Evolutionary conservation across 2,329 filamentous ascomycete genomes (phyloP).

Genomic region (Cercospora sesami): DNA sequence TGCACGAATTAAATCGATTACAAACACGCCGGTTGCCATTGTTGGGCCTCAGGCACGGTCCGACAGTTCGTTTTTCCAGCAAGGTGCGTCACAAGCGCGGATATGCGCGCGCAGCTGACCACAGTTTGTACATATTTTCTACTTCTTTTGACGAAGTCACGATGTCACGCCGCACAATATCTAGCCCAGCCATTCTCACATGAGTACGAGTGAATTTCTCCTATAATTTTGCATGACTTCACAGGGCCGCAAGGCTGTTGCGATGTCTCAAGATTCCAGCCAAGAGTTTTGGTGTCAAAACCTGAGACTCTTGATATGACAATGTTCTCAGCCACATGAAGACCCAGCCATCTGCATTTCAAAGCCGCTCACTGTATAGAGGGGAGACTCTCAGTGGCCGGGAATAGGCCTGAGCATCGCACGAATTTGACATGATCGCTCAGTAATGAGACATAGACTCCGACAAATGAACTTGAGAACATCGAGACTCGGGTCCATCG

Average conservation of each 20-base stretch:
- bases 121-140: neutral
- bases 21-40: neutral
- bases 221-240: neutral
- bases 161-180: neutral
- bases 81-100: neutral
- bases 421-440: neutral
- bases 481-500: neutral
- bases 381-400: neutral
- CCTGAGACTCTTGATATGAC: neutral
- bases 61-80: neutral
- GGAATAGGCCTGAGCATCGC: neutral
- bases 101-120: neutral
- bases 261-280: neutral
- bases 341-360: neutral
- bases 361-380: neutral
- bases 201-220: neutral
- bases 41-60: neutral
- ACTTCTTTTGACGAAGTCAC: neutral
- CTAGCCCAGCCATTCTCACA: neutral
- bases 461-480: neutral
- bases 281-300: neutral
- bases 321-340: neutral
- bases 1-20: neutral
- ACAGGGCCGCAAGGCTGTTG: neutral
- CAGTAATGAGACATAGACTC: neutral